Evolutionary conservation across 208 protist species (phyloP).

Genomic region (Acanthamoeba castellanii): DNA sequence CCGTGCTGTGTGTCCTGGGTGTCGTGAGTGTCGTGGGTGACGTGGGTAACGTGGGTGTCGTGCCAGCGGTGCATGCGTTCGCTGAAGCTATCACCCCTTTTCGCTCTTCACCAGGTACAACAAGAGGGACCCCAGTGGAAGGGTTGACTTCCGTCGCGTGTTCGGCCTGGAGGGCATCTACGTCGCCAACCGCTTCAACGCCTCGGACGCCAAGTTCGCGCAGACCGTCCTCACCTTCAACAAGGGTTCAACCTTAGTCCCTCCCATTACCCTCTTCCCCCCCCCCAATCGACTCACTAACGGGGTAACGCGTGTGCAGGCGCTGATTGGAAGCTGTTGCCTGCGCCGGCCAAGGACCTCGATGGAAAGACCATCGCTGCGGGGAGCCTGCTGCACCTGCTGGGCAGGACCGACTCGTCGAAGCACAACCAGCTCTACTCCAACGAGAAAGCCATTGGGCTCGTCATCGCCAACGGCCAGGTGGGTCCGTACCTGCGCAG

Average conservation of each 20-base stretch:
- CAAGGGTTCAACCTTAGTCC: background rate
- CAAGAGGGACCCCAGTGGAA: background rate
- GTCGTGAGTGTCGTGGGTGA: too few species aligned
- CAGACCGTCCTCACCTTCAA: conserved; percentile 58
- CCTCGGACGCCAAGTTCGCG: background rate
- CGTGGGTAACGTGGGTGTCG: background rate
- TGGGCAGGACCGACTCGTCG: conserved; percentile 48
- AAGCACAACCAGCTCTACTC: conserved; percentile 50
- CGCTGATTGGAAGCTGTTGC: background rate
- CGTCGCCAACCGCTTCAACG: conserved; percentile 43
- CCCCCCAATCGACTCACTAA: background rate
- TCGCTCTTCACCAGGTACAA: background rate
- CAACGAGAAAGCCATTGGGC: conserved; percentile 31
- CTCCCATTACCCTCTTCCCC: too few species aligned
- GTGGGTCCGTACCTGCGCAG: background rate
- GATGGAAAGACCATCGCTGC: background rate
- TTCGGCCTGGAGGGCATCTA: conserved; percentile 61
- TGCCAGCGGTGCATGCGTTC: too few species aligned
- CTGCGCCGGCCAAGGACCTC: conserved; percentile 1
- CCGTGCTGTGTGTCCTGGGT: background rate
- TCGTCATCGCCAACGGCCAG: conserved; percentile 44
- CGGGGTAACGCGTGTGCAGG: background rate
- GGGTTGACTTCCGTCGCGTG: conserved; percentile 5
- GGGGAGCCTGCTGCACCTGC: conserved; percentile 9
- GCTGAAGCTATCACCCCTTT: background rate